Evolutionary conservation across 2,329 filamentous ascomycete species (phyloP).

Genomic region (Fusarium sp.): DNA sequence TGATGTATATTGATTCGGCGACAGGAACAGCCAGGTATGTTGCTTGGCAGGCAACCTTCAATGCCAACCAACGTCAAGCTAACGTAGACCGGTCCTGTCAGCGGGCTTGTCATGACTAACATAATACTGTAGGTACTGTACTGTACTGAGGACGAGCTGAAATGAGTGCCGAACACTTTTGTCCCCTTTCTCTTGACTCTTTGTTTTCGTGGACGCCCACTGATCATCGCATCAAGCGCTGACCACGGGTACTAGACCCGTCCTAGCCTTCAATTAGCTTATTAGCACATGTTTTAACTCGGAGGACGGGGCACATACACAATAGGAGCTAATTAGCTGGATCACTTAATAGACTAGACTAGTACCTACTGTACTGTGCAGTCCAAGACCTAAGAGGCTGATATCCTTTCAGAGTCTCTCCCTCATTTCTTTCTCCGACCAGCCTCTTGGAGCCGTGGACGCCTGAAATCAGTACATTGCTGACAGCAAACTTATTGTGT

Average conservation of each 20-base stretch:
- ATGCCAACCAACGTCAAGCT: neutral
- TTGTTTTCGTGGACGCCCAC: conserved; percentile 14
- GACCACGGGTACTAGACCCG: conserved; percentile 29
- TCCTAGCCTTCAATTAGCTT: conserved; percentile 18
- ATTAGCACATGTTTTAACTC: conserved; percentile 19
- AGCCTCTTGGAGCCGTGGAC: conserved; percentile 6
- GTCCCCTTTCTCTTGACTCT: conserved; percentile 11
- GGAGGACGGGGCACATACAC: conserved; percentile 9
- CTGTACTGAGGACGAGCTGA: conserved; percentile 14
- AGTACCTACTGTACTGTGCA: neutral
- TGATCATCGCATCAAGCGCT: conserved; percentile 39
- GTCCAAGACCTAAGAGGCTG: conserved; percentile 18
- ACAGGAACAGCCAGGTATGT: neutral
- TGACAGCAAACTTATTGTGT: conserved; percentile 29
- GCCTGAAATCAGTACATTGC: neutral
- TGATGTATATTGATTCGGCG: neutral
- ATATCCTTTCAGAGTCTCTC: conserved; percentile 23
- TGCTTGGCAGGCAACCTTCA: conserved; percentile 7
- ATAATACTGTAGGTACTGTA: neutral
- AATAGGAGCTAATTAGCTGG: neutral
- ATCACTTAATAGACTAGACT: neutral
- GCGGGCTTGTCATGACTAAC: conserved; percentile 6
- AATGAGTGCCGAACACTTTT: conserved; percentile 26
- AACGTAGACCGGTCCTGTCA: neutral
- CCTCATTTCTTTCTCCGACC: conserved; percentile 22